Evolutionary conservation across 2,329 filamentous ascomycete species (phyloP), one percentile per base, ranked within the genome.

Genomic region (Paracoccidioides lutzii): DNA sequence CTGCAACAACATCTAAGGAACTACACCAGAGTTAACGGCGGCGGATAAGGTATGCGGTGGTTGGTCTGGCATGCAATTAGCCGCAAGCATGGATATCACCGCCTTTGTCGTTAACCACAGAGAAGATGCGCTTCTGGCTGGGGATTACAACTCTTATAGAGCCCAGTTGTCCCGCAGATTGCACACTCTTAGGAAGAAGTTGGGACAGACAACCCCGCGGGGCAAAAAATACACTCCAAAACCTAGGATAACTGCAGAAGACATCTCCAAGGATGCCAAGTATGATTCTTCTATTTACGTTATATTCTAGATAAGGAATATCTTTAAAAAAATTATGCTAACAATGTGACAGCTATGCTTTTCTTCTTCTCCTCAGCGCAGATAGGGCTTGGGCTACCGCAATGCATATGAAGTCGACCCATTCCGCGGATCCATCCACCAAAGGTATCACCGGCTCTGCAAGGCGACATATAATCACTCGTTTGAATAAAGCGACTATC

Each of bases 331-430:
- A 22, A 22, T 41, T 32, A 50, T 57, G 52, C 58, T 65, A 48
- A 52, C 50, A 32, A 7, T n/a, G 22, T 6, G 14, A 40, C 63
- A 94, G 88, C 71, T 88, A 84, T 72, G 81, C 84, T 51, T 79
- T 86, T 62, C 77, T 96, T n/a, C 77, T 91, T 37, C 78, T 98
- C 56, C 82, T 96, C 65, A 87, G 83, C 42, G 84, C 90, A 58
- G 93, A 98, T 75, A 82, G 93, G 60, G 88, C 90, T 53, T 97
- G 90, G 88, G 91, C 93, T 41, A 85, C 95, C 70, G 91, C 90
- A 57, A 94, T 97, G 90, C 83, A 87, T 67, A 89, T 96, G 79
- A 96, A 95, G 72, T 81, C 88, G 3, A 76, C 82, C 22, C 88
- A 94, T 68, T 81, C 87, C 42, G 80, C 87, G 63, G 88, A 93